phyloP scores from a whole-genome alignment of 129 eudicot species.

The Flaveria robusta region DNA sequence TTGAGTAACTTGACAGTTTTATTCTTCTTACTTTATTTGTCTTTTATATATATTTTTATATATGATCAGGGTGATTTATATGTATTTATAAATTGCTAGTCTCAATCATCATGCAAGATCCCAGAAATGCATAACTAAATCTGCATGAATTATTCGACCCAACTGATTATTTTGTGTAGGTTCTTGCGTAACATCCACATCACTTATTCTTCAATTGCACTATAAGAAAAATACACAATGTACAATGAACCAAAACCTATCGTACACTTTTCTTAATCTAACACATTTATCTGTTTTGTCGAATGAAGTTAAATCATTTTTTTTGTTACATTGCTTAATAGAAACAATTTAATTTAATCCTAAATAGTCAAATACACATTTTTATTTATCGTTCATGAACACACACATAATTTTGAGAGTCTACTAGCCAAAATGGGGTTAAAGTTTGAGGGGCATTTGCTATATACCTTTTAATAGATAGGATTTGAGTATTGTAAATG shows the following conservation, averaged over 20 bases:
- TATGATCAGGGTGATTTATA: not conserved
- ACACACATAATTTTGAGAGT: too few species aligned
- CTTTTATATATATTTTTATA: not conserved
- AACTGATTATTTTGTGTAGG: not conserved
- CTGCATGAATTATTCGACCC: conserved; percentile 20
- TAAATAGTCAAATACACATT: not conserved
- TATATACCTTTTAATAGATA: too few species aligned
- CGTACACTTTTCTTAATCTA: not conserved
- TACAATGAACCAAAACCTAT: conserved; percentile 12
- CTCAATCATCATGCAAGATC: conserved; percentile 45
- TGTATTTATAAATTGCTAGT: conserved; percentile 7
- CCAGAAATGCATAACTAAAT: conserved; percentile 28
- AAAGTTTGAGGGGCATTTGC: too few species aligned
- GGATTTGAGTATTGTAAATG: too few species aligned
- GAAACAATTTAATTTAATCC: not conserved
- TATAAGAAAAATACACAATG: conserved; percentile 2
- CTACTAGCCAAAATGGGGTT: too few species aligned
- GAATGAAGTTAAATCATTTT: not conserved
- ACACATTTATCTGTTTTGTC: not conserved
- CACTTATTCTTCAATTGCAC: conserved; percentile 28
- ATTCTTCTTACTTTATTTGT: conserved; percentile 30
- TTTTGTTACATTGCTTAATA: not conserved
- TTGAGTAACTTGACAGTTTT: conserved; percentile 46
- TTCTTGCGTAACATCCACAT: conserved; percentile 25
- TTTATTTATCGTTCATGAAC: too few species aligned